Evolutionary conservation across 1,284 basidiomycete species (phyloP), one percentile per base, ranked within the genome.

Genomic region (Papiliotrema fonsecae): DNA sequence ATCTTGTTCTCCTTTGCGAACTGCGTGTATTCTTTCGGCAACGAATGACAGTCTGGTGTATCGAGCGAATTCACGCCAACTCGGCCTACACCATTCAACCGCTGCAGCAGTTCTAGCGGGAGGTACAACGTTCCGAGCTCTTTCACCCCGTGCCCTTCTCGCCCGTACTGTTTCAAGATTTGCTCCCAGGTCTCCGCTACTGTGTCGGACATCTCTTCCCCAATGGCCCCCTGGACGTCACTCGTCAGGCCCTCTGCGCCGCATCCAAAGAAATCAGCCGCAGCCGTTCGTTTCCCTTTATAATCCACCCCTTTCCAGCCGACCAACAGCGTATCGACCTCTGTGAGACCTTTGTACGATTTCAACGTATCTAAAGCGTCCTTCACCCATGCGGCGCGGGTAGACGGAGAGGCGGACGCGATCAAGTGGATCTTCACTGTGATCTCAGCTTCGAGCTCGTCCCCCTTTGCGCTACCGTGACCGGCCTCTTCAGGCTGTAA

Each of bases 341-440:
- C 48, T 4, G 31, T 26, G 26, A 72, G 46, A 4, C 69, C 65
- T 49, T 72, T 70, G 36, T 42, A 45, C 22, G 36, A 24, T 2
- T 37, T 40, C 22, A 69, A 42, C 5, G 57, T 28, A 0, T 31
- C n/a, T 1, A 70, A 48, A 2, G 63, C 60, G 21, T 64, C 57
- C 11, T 45, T 34, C 10, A 69, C 54, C 50, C 57, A 57, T 22
- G 25, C n/a, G 18, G 45, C 27, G 11, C 46, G 28, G 2, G 34
- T 44, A 5, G 25, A 6, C 2, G 50, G 22, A 5, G 52, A 24
- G 1, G 27, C 48, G 1, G 42, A 24, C 0, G 46, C 56, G 21
- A 66, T 51, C 14, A 74, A 47, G 38, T 72, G 69, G 16, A 74
- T 48, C 51, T 72, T 72, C 39, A 74, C 59, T 0, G 72, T 74